These are phyloP conservation scores for Rubus parviflorus DNA, from an alignment of 306 rosid species.

Conservation along the genomic window DNA sequence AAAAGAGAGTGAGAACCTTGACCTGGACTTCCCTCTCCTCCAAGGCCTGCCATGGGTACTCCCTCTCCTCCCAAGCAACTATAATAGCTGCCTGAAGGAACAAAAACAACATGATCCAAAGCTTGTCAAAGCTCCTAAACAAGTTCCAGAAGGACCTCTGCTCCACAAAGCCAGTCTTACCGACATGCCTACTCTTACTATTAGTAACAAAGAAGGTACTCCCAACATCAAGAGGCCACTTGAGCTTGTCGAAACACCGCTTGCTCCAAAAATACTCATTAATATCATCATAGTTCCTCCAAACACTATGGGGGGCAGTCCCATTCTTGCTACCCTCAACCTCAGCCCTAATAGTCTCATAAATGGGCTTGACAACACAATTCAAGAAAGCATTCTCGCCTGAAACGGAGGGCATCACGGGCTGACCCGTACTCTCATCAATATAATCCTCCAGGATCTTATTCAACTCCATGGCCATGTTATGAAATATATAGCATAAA, in stretches of 20 bases:
- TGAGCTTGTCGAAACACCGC: conserved; percentile 85
- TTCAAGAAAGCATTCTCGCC: conserved; percentile 82
- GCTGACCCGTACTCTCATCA: conserved; percentile 87
- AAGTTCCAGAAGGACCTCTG: conserved; percentile 93
- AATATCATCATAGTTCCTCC: conserved; percentile 95
- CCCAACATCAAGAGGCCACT: conserved; percentile 80
- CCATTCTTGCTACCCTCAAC: conserved; percentile 76
- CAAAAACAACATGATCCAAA: conserved; percentile 80
- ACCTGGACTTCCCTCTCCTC: conserved; percentile 57
- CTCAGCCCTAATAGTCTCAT: conserved; percentile 74
- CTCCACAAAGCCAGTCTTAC: conserved; percentile 97
- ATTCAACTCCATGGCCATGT: conserved; percentile 83
- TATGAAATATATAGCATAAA: conserved; percentile 74
- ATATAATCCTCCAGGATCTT: conserved; percentile 80
- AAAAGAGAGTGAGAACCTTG: conserved; percentile 59
- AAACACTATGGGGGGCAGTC: conserved; percentile 75
- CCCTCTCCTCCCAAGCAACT: conserved; percentile 72
- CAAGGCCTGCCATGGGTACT: conserved; percentile 70
- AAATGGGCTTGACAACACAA: conserved; percentile 76
- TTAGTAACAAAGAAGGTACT: conserved; percentile 70
- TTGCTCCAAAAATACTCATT: conserved; percentile 93
- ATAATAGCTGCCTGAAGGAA: conserved; percentile 88
- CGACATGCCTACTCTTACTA: conserved; percentile 62
- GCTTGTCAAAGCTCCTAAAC: conserved; percentile 79
- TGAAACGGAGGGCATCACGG: conserved; percentile 65